Conservation (phyloP, 2,329 filamentous ascomycete genomes). For the Monosporascus sp. region DNA sequence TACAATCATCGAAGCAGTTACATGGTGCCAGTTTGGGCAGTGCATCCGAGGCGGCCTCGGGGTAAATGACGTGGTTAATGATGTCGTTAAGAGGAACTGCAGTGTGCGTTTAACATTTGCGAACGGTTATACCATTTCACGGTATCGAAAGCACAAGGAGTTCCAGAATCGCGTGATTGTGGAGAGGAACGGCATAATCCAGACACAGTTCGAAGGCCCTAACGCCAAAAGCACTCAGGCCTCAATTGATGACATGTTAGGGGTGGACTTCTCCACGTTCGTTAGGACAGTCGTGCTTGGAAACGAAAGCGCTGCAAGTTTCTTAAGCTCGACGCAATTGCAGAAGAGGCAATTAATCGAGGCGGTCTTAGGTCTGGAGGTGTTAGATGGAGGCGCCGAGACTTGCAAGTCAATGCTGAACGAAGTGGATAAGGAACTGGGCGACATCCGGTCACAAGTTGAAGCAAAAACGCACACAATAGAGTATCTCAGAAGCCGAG, state of each 20-base stretch:
- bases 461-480: constrained; percentile 8
- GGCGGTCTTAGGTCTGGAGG: constrained; percentile 20
- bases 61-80: constrained; percentile 28
- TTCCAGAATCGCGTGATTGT: constrained; percentile 23
- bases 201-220: constrained; percentile 22
- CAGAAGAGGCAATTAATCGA: constrained; percentile 27
- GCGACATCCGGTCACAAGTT: constrained; percentile 4
- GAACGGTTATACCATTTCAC: constrained; percentile 26
- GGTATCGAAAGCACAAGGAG: constrained; percentile 23
- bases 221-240: constrained; percentile 18
- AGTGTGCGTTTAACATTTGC: constrained; percentile 23
- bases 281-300: constrained; percentile 27
- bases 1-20: constrained; percentile 28
- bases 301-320: constrained; percentile 26
- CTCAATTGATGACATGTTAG: constrained; percentile 25
- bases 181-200: constrained; percentile 18
- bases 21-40: constrained; percentile 29
- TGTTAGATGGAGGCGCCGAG: constrained; percentile 17
- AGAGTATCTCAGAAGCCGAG: neutral
- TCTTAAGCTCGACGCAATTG: constrained; percentile 22
- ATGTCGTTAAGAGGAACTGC: constrained; percentile 22
- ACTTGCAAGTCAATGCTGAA: constrained; percentile 15
- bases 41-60: constrained; percentile 24
- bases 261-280: constrained; percentile 26
- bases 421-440: constrained; percentile 17